Percentiles rank a stretch among this genome's conserved stretches.
These are phyloP conservation scores for Lasiodiplodia theobromae DNA, from an alignment of 2,329 filamentous ascomycete species.

Conservation along the genomic window DNA sequence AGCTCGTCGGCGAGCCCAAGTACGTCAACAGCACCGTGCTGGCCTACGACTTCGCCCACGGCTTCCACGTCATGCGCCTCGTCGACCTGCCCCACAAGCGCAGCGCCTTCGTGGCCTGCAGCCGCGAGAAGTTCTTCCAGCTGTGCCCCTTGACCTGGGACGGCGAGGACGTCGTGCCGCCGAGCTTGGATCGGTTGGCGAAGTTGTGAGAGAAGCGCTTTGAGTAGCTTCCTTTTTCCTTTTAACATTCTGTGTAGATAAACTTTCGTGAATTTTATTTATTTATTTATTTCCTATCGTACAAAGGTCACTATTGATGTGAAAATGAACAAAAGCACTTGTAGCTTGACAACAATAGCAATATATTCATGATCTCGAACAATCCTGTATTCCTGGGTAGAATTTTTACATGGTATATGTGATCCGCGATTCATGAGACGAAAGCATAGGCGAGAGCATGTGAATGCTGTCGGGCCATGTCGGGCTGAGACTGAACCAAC, in stretches of 20 bases:
- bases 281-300: neutral
- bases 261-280: neutral
- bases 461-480: neutral
- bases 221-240: neutral
- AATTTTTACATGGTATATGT: neutral
- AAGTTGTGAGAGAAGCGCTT: neutral
- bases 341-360: neutral
- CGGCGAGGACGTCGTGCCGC: neutral
- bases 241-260: neutral
- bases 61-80: conserved; percentile 74
- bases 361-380: neutral
- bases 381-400: neutral
- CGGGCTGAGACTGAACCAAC: neutral
- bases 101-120: conserved; percentile 70
- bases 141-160: conserved; percentile 59
- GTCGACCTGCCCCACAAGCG: conserved; percentile 77
- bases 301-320: neutral
- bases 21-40: conserved; percentile 73
- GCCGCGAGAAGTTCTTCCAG: conserved; percentile 74
- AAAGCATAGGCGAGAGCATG: neutral
- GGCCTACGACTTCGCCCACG: conserved; percentile 77
- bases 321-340: neutral
- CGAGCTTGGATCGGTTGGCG: conserved; percentile 12
- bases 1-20: conserved; percentile 73
- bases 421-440: neutral